phyloP scores from a whole-genome alignment of 75 land plant species.

The Picea glauca region DNA sequence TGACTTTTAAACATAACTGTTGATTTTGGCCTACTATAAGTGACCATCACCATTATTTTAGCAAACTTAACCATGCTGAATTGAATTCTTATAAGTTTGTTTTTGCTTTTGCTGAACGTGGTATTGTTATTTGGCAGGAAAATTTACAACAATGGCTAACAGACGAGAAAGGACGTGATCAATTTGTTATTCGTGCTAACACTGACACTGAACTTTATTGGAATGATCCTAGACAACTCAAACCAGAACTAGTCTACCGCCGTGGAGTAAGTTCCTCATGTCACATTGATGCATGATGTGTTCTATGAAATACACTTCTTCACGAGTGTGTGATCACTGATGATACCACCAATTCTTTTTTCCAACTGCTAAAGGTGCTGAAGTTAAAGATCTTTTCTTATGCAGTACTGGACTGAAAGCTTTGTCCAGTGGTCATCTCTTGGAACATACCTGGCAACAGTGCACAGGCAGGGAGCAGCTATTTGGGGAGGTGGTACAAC shows the following conservation, averaged over 20 bases:
- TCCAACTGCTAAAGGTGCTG: not conserved
- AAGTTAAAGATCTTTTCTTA: not conserved
- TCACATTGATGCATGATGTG: not conserved
- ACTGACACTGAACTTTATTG: slow-evolving; percentile 83
- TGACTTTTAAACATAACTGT: not conserved
- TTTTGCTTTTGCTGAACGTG: not conserved
- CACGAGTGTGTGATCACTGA: too few relatives aligned
- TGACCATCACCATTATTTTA: not conserved
- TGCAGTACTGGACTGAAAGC: slow-evolving; percentile 93
- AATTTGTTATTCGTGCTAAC: slow-evolving; percentile 84
- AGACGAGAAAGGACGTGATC: slow-evolving; percentile 88
- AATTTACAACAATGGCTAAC: slow-evolving; percentile 82
- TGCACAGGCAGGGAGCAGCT: slow-evolving; percentile 93
- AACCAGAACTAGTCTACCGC: slow-evolving; percentile 78
- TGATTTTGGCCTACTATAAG: not conserved
- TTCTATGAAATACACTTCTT: not conserved
- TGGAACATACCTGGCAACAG: slow-evolving; percentile 88
- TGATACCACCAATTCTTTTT: too few relatives aligned
- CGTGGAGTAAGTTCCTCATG: slow-evolving; percentile 52
- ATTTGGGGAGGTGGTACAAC: slow-evolving; percentile 88
- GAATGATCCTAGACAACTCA: slow-evolving; percentile 79
- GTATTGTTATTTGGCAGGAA: slow-evolving; percentile 43
- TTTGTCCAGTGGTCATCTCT: slow-evolving; percentile 95
- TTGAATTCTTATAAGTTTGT: not conserved
- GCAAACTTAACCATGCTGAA: too few relatives aligned